Percentiles rank a stretch among this genome's conserved stretches.
phyloP scores from a whole-genome alignment of 208 protist genomes.

The Acanthamoeba castellanii region DNA sequence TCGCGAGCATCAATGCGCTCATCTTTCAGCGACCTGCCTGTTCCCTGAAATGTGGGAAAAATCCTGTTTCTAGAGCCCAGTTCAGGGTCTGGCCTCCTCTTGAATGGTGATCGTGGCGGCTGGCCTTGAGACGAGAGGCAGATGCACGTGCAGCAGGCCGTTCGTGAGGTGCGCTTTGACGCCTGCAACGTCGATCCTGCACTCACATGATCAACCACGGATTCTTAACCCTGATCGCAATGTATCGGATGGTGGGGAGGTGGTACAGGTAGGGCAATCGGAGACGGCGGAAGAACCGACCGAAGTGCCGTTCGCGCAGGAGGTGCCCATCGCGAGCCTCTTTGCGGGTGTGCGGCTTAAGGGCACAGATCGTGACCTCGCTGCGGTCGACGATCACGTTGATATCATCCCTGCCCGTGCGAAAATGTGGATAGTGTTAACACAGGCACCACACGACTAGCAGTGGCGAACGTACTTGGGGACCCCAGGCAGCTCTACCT shows the following conservation, averaged over 20 bases:
- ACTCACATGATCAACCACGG: neutral
- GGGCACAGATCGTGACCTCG: constrained; percentile 4
- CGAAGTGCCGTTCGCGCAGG: constrained; percentile 33
- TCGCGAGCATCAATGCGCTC: too few species aligned
- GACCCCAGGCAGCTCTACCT: constrained; percentile 34
- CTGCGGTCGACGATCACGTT: neutral
- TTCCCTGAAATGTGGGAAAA: too few species aligned
- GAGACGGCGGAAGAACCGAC: constrained; percentile 10
- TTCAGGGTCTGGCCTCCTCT: neutral
- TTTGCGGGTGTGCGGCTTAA: constrained; percentile 9
- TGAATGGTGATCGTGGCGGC: neutral
- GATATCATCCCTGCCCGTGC: neutral
- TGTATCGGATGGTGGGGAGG: neutral
- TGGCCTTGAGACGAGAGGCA: neutral
- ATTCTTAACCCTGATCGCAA: too few species aligned
- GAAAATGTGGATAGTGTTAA: neutral
- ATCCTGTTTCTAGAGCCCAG: too few species aligned
- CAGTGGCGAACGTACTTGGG: neutral
- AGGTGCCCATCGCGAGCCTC: neutral
- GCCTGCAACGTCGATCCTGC: neutral
- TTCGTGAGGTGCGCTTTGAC: neutral
- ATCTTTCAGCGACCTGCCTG: too few species aligned
- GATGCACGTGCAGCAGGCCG: neutral
- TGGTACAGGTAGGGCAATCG: neutral
- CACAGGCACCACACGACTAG: neutral